Conservation (phyloP, 1,284 basidiomycete genomes). For the Salmacisia buchloeana region DNA sequence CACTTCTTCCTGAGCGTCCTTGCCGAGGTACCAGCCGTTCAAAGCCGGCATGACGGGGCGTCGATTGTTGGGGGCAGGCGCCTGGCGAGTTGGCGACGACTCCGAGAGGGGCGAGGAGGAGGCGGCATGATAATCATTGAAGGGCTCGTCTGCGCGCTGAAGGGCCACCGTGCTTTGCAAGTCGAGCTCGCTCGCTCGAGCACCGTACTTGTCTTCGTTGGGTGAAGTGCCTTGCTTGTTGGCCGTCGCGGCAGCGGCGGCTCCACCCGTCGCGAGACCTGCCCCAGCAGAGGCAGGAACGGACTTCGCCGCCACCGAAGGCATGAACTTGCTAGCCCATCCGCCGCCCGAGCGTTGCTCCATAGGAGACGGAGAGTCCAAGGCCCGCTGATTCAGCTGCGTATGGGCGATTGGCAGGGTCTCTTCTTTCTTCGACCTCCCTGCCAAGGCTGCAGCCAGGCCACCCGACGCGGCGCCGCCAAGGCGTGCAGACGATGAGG, state of each 20-base stretch:
- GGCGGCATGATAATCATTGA: not conserved
- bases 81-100: not conserved
- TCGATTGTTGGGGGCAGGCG: not conserved
- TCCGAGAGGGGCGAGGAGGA: too few relatives aligned
- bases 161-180: too few relatives aligned
- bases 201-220: not conserved
- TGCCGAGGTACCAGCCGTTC: slow-evolving; percentile 2
- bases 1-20: not conserved
- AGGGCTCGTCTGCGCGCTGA: too few relatives aligned
- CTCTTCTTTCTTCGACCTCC: slow-evolving; percentile 3
- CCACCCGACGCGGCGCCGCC: not conserved
- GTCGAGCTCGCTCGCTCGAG: too few relatives aligned
- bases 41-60: not conserved
- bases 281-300: not conserved
- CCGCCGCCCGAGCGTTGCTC: not conserved
- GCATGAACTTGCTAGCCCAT: not conserved
- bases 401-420: not conserved
- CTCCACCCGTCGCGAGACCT: not conserved
- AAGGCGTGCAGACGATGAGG: not conserved
- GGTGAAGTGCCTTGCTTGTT: not conserved
- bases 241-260: not conserved
- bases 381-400: not conserved
- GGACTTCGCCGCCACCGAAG: not conserved
- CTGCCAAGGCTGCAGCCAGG: not conserved
- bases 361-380: not conserved